Evolutionary conservation across 192 early-diverging fungal genomes (phyloP).

Genomic region (Coemansia sp.): DNA sequence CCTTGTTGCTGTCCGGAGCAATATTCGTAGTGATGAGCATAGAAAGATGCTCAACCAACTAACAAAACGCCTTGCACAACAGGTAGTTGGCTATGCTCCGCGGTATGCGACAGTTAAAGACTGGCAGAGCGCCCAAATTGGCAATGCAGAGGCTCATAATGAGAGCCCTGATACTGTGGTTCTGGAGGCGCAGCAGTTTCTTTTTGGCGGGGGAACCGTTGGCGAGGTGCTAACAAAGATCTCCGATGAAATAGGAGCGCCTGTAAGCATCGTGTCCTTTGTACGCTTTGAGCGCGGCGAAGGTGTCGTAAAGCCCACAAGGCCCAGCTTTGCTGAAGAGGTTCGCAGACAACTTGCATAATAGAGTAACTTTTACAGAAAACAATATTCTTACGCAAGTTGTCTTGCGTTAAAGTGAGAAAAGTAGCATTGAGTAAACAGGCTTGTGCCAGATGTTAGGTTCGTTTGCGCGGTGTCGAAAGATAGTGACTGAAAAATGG

Average conservation of each 20-base stretch:
- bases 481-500: too few species aligned
- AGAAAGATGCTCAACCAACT: constrained; percentile 57
- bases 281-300: constrained; percentile 82
- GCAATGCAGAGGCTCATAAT: constrained; percentile 9
- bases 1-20: constrained; percentile 63
- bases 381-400: too few species aligned
- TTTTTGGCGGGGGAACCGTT: constrained; percentile 72
- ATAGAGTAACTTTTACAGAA: too few species aligned
- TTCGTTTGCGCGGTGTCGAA: too few species aligned
- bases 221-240: constrained; percentile 61
- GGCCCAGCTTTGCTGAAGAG: constrained; percentile 78
- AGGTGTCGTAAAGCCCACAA: constrained; percentile 74
- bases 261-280: constrained; percentile 68
- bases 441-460: too few species aligned
- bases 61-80: constrained; percentile 77
- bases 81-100: constrained; percentile 83
- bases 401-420: too few species aligned
- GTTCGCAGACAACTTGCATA: constrained; percentile 58
- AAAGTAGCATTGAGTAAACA: too few species aligned
- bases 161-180: constrained; percentile 47
- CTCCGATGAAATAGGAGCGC: constrained; percentile 51
- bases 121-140: constrained; percentile 43
- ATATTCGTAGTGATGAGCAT: constrained; percentile 16
- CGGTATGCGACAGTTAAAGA: constrained; percentile 49
- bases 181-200: constrained; percentile 69